Evolutionary conservation across 371 early-diverging fungal species (phyloP), one percentile per base, ranked within the genome.

Genomic region (Lichtheimia hyalospora): DNA sequence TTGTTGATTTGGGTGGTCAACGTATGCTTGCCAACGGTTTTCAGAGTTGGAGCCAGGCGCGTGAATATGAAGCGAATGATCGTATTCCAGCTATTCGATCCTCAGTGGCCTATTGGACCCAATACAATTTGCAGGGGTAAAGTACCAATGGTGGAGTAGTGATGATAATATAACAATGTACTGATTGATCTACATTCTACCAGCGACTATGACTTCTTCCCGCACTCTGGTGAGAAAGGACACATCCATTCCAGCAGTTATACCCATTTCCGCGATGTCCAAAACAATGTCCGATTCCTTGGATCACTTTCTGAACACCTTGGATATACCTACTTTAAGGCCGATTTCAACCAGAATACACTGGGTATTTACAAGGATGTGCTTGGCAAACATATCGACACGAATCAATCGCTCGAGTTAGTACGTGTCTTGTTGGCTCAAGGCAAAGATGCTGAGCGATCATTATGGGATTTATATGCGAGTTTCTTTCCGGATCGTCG

Each of bases 241-340:
- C 64, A 68, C 20, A 74, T 85, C 20, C 85, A 85, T 52, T 83
- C 85, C 0, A 82, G 74, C 46, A 69, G 81, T 18, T 77, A 77
- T 49, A 85, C 85, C 7, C 72, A 80, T 51, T 73, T 85, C 49
- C 77, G 84, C 18, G 82, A 83, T 52, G 61, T 70, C 13, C 63
- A 67, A 15, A 68, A 75, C 25, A 68, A 69, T 14, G 12, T 73
- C 25, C 65, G 63, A 56, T 76, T 85, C 52, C 72, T 79, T 57
- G 85, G 85, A 5, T 82, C 84, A 3, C 54, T 82, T 27, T 78
- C 84, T 3, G 85, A 85, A 53, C 57, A 79, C 8, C 53, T 62
- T 18, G 85, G 82, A 4, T 85, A 80, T 28, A 82, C 84, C 5
- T 85, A 85, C 50, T 83, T 85, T 60, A 68, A 69, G 48, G 76